phyloP scores from a whole-genome alignment of 1,139 yeast genomes.

The Magnusiomyces clavatus region DNA sequence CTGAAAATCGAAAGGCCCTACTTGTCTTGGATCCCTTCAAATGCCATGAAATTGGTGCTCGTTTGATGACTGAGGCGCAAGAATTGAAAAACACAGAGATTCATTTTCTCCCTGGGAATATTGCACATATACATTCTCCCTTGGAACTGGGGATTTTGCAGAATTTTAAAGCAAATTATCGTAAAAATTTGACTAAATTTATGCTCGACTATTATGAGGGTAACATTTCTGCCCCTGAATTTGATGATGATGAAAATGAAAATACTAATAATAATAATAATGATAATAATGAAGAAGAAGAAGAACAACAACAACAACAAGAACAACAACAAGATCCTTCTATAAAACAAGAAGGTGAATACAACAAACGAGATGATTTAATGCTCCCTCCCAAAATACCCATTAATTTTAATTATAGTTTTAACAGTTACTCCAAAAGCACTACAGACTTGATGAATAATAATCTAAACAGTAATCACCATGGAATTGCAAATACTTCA shows the following conservation, averaged over 20 bases:
- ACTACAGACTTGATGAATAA: not conserved
- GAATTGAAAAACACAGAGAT: constrained; percentile 8
- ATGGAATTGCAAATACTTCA: not conserved
- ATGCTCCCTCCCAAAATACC: not conserved
- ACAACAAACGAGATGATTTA: not conserved
- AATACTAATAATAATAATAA: not conserved
- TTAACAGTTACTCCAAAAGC: not conserved
- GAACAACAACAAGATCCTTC: not conserved
- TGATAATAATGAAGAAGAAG: not conserved
- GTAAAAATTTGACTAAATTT: constrained; percentile 4
- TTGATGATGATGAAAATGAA: not conserved
- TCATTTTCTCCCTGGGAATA: constrained; percentile 9
- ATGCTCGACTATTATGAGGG: not conserved
- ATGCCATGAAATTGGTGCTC: constrained; percentile 12
- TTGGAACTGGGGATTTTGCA: constrained; percentile 12
- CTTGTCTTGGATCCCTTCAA: constrained; percentile 12
- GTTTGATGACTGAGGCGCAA: not conserved
- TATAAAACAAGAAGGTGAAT: not conserved
- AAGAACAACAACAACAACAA: too few relatives aligned
- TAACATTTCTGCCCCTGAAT: not conserved
- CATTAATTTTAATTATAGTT: not conserved
- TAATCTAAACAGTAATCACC: not conserved
- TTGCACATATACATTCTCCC: constrained; percentile 6
- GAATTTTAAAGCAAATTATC: constrained; percentile 12
- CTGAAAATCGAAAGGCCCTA: constrained; percentile 4